phyloP scores from a whole-genome alignment of 257 asterid genomes.

The Verbena officinalis region DNA sequence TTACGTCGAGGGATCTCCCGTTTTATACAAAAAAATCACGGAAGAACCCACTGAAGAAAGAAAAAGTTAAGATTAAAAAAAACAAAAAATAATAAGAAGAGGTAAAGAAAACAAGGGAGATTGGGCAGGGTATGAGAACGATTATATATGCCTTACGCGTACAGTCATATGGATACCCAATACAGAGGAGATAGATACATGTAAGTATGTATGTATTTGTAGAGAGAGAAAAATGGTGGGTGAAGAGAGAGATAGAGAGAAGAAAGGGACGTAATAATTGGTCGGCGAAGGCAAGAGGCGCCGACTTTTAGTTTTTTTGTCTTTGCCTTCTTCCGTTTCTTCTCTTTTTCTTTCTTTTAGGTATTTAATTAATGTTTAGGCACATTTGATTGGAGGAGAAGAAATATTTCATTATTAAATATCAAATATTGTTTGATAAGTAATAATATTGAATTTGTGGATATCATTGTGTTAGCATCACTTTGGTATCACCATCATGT shows the following conservation, averaged over 20 bases:
- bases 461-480: neutral
- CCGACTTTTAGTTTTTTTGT: slow-evolving; percentile 37
- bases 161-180: slow-evolving; percentile 4
- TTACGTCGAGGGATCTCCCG: slow-evolving; percentile 30
- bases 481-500: too few relatives aligned
- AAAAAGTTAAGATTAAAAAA: neutral
- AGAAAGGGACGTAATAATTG: slow-evolving; percentile 27
- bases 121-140: slow-evolving; percentile 23
- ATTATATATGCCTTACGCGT: neutral
- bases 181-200: slow-evolving; percentile 18
- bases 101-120: neutral
- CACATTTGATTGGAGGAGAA: too few relatives aligned
- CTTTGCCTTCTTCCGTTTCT: slow-evolving; percentile 5
- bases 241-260: slow-evolving; percentile 12
- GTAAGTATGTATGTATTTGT: slow-evolving; percentile 23
- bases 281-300: slow-evolving; percentile 39
- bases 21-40: slow-evolving; percentile 37
- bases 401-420: too few relatives aligned
- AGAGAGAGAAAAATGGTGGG: slow-evolving; percentile 30
- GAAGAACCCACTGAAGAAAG: slow-evolving; percentile 30
- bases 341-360: neutral
- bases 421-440: too few relatives aligned
- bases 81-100: too few relatives aligned
- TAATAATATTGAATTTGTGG: too few relatives aligned
- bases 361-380: neutral